Base-by-base conservation (phyloP, 306 rosid species). In the Macrotyloma uniflorum region DNA sequence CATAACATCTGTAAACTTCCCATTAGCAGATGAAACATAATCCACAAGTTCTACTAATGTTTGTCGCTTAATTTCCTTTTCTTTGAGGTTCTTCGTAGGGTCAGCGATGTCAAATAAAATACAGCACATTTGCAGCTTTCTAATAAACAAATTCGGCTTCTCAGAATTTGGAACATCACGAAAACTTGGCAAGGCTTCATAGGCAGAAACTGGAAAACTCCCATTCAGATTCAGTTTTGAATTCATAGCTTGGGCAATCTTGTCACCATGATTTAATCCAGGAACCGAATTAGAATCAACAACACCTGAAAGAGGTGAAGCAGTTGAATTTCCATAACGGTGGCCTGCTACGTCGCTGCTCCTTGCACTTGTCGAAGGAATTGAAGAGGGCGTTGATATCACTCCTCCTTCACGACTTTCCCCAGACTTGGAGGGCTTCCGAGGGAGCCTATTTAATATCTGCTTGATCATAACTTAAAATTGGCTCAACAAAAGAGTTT, bases 11-110 rank as follows among this genome's bases (percentile, higher is more conserved):
- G 99, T 68, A 79, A 95, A 88, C 77, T 95, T 95, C 78, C 90
- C 87, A 85, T 80, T 89, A 59, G 87, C 89, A 18, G 99, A 84
- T 64, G 99, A 89, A 79, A 95, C 86, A 66, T 91, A 88, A 81
- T 95, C 99, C 81, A 93, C 99, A 78, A 95, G 97, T 75, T 95
- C 99, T 11, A 88, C 88, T 57, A 95, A 86, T 23, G 93, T 91
- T 84, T 93, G 97, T 36, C 98, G 89, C 88, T 95, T 95, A 79
- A 91, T 82, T 65, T 95, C 99, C 80, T 95, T 95, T 72, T 91
- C 99, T 67, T 75, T 91, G 64, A 88, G 69, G 83, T 91, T 89
- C 86, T 91, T 93, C 8, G 91, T 75, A 36, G 97, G 93, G 88
- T 91, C 98, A 58, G 93, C 67, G 85, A 81, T 88, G 89, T 95